Percentiles rank a stretch among this genome's conserved stretches.
Evolutionary conservation across 2,329 filamentous ascomycete genomes (phyloP).

Genomic region (Diplocarpon rosae): DNA sequence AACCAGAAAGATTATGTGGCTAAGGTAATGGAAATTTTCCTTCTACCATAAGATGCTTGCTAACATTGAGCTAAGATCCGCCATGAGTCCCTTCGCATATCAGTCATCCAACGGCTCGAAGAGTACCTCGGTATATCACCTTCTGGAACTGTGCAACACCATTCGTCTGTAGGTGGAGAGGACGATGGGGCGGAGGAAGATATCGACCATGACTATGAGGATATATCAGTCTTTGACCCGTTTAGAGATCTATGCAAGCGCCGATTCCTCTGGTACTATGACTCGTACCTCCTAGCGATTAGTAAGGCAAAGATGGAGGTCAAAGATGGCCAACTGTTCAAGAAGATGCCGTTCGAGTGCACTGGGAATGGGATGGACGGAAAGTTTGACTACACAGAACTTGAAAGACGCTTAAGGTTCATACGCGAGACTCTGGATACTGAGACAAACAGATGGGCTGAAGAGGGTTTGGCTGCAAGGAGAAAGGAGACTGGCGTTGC

Average conservation of each 20-base stretch:
- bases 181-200: constrained; percentile 39
- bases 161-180: constrained; percentile 27
- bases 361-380: constrained; percentile 73
- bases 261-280: constrained; percentile 91
- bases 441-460: constrained; percentile 63
- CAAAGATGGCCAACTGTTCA: constrained; percentile 53
- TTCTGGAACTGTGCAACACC: constrained; percentile 33
- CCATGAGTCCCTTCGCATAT: constrained; percentile 80
- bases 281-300: constrained; percentile 68
- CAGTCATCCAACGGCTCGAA: constrained; percentile 78
- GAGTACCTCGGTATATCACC: constrained; percentile 56
- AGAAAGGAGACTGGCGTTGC: constrained; percentile 63
- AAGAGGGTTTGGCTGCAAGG: constrained; percentile 52
- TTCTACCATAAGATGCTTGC: not conserved
- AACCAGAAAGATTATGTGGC: constrained; percentile 64
- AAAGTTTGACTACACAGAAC: constrained; percentile 66
- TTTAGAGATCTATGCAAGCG: constrained; percentile 87
- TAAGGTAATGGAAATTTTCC: constrained; percentile 46
- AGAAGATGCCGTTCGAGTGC: constrained; percentile 81
- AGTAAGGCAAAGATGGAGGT: constrained; percentile 53
- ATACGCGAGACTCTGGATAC: constrained; percentile 61
- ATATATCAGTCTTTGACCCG: constrained; percentile 58
- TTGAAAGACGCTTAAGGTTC: constrained; percentile 55
- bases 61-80: constrained; percentile 51
- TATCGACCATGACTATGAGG: constrained; percentile 32